Conservation (phyloP, 2,329 filamentous ascomycete genomes). For the Penicillium nordicum region DNA sequence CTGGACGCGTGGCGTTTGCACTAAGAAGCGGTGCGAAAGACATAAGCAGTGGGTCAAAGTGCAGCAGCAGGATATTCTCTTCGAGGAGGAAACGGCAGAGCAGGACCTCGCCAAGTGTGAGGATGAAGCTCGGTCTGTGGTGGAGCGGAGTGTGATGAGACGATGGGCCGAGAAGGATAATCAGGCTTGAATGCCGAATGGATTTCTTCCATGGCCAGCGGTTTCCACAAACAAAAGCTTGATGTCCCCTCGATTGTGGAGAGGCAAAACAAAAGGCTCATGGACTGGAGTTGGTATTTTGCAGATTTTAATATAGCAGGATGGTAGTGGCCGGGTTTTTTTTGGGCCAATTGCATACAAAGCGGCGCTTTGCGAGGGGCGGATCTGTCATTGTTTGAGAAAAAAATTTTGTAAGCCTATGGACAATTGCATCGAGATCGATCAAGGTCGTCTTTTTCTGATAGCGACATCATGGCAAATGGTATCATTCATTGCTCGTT, state of each 20-base stretch:
- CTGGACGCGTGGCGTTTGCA: constrained; percentile 44
- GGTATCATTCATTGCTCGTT: neutral
- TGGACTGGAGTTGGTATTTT: constrained; percentile 28
- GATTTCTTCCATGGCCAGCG: neutral
- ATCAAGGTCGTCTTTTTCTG: constrained; percentile 1
- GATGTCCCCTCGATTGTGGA: constrained; percentile 29
- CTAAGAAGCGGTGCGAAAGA: constrained; percentile 47
- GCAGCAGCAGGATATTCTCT: constrained; percentile 44
- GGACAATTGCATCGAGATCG: constrained; percentile 11
- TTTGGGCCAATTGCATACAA: constrained; percentile 15
- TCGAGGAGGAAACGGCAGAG: constrained; percentile 42
- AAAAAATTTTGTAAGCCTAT: constrained; percentile 19
- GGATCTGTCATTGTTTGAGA: constrained; percentile 9
- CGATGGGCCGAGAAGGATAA: constrained; percentile 38
- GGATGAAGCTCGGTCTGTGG: constrained; percentile 40
- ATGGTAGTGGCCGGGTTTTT: neutral
- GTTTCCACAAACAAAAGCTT: constrained; percentile 15
- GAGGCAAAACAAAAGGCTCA: constrained; percentile 13
- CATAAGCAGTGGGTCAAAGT: constrained; percentile 49
- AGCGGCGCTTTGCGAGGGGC: constrained; percentile 21
- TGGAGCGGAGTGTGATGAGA: constrained; percentile 45
- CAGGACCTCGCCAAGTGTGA: constrained; percentile 41
- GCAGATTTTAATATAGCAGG: neutral
- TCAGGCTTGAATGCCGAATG: neutral
- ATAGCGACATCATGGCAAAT: neutral